Conservation (phyloP, 306 rosid species). For the Elaeagnus macrophylla region DNA sequence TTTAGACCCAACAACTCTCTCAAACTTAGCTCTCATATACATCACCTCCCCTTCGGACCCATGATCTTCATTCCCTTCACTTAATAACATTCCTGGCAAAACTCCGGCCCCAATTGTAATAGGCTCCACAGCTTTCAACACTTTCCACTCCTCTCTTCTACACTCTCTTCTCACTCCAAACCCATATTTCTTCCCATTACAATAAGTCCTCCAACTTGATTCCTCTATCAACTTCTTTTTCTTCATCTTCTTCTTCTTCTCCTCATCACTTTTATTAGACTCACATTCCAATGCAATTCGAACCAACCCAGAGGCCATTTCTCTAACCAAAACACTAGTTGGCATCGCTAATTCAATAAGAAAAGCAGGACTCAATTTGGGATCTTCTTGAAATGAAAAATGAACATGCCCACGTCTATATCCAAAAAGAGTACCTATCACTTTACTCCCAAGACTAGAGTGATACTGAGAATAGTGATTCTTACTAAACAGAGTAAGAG, state of each 20-base stretch:
- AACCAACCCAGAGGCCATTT: slow-evolving; percentile 85
- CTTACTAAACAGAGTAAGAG: slow-evolving; percentile 29
- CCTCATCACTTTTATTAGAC: slow-evolving; percentile 4
- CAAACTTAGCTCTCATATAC: slow-evolving; percentile 89
- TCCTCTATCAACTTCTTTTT: slow-evolving; percentile 39
- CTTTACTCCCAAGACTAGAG: slow-evolving; percentile 31
- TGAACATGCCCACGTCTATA: slow-evolving; percentile 70
- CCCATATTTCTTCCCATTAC: slow-evolving; percentile 82
- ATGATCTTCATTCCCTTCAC: slow-evolving; percentile 20
- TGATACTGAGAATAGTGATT: slow-evolving; percentile 16
- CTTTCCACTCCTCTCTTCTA: slow-evolving; percentile 66
- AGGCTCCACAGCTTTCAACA: slow-evolving; percentile 67
- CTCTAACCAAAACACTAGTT: slow-evolving; percentile 59
- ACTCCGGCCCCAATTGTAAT: slow-evolving; percentile 91
- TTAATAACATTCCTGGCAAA: slow-evolving; percentile 23
- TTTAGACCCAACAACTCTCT: slow-evolving; percentile 76
- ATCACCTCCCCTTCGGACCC: slow-evolving; percentile 62
- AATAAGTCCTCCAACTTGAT: slow-evolving; percentile 59
- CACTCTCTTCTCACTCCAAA: slow-evolving; percentile 42
- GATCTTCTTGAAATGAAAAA: slow-evolving; percentile 59
- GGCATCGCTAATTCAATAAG: slow-evolving; percentile 64
- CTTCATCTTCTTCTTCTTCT: slow-evolving; percentile 6
- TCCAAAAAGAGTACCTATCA: slow-evolving; percentile 79
- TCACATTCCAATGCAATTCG: slow-evolving; percentile 64
- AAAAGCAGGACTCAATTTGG: slow-evolving; percentile 42